Percentiles rank a stretch among this genome's conserved stretches.
phyloP scores from a whole-genome alignment of 1,284 basidiomycete species.

The Tausonia pullulans region DNA sequence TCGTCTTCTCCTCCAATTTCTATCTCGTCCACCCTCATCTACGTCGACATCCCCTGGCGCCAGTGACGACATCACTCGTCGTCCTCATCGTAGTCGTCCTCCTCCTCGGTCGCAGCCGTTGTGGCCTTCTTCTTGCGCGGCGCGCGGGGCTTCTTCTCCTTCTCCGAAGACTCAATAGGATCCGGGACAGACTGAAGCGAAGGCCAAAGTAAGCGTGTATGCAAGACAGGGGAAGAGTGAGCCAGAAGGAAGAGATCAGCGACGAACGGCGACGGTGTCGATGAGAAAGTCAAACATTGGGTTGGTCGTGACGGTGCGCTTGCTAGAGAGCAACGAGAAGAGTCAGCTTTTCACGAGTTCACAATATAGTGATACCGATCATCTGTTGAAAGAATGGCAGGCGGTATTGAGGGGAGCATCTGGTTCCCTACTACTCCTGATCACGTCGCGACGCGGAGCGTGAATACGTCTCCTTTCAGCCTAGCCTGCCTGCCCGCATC shows the following conservation, averaged over 20 bases:
- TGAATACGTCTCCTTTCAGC: too few relatives aligned
- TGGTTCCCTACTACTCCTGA: too few relatives aligned
- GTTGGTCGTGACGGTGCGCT: constrained; percentile 80
- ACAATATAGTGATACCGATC: too few relatives aligned
- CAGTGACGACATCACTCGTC: constrained; percentile 3
- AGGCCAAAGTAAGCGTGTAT: background rate
- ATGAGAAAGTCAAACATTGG: constrained; percentile 92
- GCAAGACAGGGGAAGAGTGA: constrained; percentile 52
- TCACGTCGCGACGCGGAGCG: too few relatives aligned
- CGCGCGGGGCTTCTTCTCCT: background rate
- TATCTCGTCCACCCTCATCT: too few relatives aligned
- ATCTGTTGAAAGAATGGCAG: too few relatives aligned
- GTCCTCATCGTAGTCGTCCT: constrained; percentile 26
- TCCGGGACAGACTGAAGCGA: constrained; percentile 5
- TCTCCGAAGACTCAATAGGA: constrained; percentile 2
- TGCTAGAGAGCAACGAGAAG: constrained; percentile 44
- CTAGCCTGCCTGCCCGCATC: too few relatives aligned
- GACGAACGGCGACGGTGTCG: constrained; percentile 59
- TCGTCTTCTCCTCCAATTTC: too few relatives aligned
- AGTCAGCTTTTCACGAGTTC: too few relatives aligned
- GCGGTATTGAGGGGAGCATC: too few relatives aligned
- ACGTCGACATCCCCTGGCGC: too few relatives aligned
- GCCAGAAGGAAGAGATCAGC: constrained; percentile 47
- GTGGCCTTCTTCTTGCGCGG: constrained; percentile 1
- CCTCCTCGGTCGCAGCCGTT: constrained; percentile 16